These are phyloP conservation scores for Dujonia santamariae DNA, from an alignment of 1,139 yeast genomes.

Conservation along the genomic window DNA sequence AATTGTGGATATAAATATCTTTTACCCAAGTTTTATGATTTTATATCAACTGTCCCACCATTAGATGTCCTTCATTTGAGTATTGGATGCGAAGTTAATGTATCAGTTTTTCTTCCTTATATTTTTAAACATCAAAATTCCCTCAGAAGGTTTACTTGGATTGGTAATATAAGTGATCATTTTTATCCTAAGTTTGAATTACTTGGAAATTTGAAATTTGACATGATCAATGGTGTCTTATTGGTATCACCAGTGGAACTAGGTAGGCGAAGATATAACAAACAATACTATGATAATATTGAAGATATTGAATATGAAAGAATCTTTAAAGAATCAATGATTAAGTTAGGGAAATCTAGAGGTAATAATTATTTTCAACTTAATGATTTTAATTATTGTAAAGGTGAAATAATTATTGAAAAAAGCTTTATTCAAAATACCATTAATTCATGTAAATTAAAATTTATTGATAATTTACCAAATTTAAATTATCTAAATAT, in stretches of 20 bases:
- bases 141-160: slow-evolving; percentile 8
- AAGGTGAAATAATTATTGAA: background rate
- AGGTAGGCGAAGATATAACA: background rate
- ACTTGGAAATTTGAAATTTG: slow-evolving; percentile 5
- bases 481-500: slow-evolving; percentile 5
- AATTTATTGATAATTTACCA: slow-evolving; percentile 1
- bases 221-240: slow-evolving; percentile 5
- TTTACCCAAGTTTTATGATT: slow-evolving; percentile 6
- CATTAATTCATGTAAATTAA: background rate
- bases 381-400: slow-evolving; percentile 3
- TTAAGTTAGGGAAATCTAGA: slow-evolving; percentile 1
- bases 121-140: slow-evolving; percentile 3
- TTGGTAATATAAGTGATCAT: slow-evolving; percentile 6
- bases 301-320: background rate
- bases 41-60: slow-evolving; percentile 2
- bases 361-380: slow-evolving; percentile 4
- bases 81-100: slow-evolving; percentile 8
- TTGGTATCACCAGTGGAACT: slow-evolving; percentile 2
- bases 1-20: slow-evolving; percentile 3
- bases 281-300: background rate
- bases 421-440: background rate
- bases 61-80: slow-evolving; percentile 5
- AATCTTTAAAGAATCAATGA: slow-evolving; percentile 2
- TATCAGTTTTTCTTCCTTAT: slow-evolving; percentile 3
- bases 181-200: background rate